Evolutionary conservation across 2,329 filamentous ascomycete genomes (phyloP).

Genomic region (Xylaria sp.): DNA sequence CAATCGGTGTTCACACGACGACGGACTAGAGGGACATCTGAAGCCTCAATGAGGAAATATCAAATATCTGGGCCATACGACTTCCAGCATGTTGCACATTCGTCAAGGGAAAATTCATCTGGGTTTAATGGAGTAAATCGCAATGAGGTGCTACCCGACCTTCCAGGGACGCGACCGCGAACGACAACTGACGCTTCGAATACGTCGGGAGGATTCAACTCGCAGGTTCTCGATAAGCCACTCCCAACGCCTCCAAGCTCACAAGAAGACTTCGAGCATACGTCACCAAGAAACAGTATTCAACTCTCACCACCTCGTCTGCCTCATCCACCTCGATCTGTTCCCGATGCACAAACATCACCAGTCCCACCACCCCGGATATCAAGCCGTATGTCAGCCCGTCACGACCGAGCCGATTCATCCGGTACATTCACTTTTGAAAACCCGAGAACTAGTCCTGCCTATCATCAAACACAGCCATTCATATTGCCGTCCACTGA

Average conservation of each 20-base stretch:
- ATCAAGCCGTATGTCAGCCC: conserved; percentile 64
- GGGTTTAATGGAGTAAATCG: conserved; percentile 56
- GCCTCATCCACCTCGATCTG: conserved; percentile 63
- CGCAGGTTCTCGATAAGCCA: conserved; percentile 37
- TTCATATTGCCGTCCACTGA: conserved; percentile 47
- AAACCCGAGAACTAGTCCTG: conserved; percentile 58
- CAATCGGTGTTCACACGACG: conserved; percentile 65
- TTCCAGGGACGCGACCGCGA: conserved; percentile 50
- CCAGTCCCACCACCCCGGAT: conserved; percentile 63
- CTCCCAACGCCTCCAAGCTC: conserved; percentile 49
- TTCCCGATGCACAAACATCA: conserved; percentile 54
- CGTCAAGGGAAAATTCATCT: conserved; percentile 61
- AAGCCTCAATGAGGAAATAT: conserved; percentile 54
- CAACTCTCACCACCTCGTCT: conserved; percentile 61
- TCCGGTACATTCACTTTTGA: conserved; percentile 52
- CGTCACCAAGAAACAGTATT: conserved; percentile 63
- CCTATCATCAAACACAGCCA: conserved; percentile 59
- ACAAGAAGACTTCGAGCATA: conserved; percentile 56
- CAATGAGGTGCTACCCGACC: conserved; percentile 57
- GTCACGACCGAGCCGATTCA: conserved; percentile 58
- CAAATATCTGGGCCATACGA: conserved; percentile 74
- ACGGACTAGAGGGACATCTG: conserved; percentile 51
- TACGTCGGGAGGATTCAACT: conserved; percentile 5
- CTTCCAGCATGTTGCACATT: conserved; percentile 73
- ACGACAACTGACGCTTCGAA: conserved; percentile 32